These are phyloP conservation scores for Phytophthora pseudosyringae DNA, from an alignment of 352 stramenopile species.

Conservation along the genomic window DNA sequence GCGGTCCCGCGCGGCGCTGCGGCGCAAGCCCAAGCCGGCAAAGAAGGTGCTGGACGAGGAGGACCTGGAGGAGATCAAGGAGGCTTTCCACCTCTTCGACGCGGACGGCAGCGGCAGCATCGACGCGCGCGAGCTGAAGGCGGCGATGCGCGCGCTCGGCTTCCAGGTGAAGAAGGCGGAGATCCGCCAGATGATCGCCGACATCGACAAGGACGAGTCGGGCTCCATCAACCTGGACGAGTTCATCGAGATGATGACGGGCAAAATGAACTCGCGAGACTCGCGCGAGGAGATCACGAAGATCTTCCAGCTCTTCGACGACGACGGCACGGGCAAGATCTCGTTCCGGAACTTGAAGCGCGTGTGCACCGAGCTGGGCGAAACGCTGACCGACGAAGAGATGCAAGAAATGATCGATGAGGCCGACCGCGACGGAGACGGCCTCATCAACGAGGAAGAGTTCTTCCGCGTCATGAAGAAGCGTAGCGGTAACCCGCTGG, in stretches of 20 bases:
- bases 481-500: conserved; percentile 91
- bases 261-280: conserved; percentile 93
- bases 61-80: conserved; percentile 93
- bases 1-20: conserved; percentile 59
- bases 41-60: conserved; percentile 93
- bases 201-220: conserved; percentile 95
- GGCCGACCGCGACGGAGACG: conserved; percentile 93
- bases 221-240: conserved; percentile 91
- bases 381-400: conserved; percentile 78
- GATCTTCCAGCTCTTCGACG: conserved; percentile 96
- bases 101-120: conserved; percentile 91
- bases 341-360: conserved; percentile 96
- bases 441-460: conserved; percentile 95
- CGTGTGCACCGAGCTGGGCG: conserved; percentile 86
- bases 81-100: conserved; percentile 96
- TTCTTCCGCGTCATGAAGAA: conserved; percentile 98
- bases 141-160: conserved; percentile 93
- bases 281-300: conserved; percentile 93
- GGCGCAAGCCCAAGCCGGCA: conserved; percentile 60
- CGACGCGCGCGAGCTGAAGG: conserved; percentile 94
- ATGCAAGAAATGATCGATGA: conserved; percentile 97
- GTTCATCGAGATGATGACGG: conserved; percentile 96
- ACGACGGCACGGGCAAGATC: conserved; percentile 95
- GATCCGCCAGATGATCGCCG: conserved; percentile 92
- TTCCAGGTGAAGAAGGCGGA: conserved; percentile 95